Base-by-base conservation (phyloP, 805 yeast species). In the Groenewaldozyma salmanticensis region DNA sequence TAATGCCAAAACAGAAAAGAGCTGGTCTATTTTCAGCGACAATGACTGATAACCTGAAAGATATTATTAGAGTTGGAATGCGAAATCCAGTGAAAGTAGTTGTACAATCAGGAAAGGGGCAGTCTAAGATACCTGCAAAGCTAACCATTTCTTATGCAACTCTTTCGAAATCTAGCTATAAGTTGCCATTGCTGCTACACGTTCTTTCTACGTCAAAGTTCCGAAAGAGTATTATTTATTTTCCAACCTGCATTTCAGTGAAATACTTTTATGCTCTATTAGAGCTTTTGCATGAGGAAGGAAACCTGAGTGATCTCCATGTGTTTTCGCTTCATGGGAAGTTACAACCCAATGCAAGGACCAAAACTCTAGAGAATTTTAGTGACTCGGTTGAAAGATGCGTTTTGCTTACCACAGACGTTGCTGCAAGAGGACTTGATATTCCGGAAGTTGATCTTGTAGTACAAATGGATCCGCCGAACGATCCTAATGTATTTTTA, bases 341-440 rank as follows among this genome's bases (percentile, higher is more conserved):
- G 57, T 67, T 92, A 24, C 76, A 77, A n/a, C 79, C 94, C 0
- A 75, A 74, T 36, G 75, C 95, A 13, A 71, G 99, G 49, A 61
- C 81, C 39, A 82, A 75, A 55, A 83, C 95, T 0, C 63, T 90
- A 34, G 67, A 68, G 7, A 64, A 60, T 27, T 92, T 90, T 55
- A 57, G 77, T 0, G 69, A 70, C 1, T 45, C 53, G 3, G 53
- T 57, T 5, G 60, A 62, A 2, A 79, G 76, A 48, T 67, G 79
- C 6, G 74, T 90, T 0, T 61, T 92, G 19, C 65, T 92, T 61
- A 87, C 98, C 1, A 92, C 98, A 0, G 98, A 92, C 67, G 96
- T 92, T n/a, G 96, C 98, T 0, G 96, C 97, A 0, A 72, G 98
- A 56, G 98, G 98, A 33, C 74, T 92, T 18, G 98, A 92, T 65